Base-by-base conservation (phyloP, 371 early-diverging fungal genomes). In the Phascolomyces articulosus region DNA sequence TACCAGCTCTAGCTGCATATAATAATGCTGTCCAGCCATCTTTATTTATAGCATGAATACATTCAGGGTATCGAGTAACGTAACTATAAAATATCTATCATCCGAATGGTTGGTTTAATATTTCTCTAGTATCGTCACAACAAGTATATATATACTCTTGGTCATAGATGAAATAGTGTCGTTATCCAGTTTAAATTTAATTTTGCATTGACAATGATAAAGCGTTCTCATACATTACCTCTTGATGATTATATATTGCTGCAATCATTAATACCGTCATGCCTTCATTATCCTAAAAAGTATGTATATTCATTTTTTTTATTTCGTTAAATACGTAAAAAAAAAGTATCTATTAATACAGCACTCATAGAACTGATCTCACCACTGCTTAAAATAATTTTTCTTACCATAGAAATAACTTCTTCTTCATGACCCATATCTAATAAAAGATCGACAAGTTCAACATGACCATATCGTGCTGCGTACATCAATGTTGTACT, bases 401-500 rank as follows among this genome's bases (percentile, higher is more conserved):
- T 18, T 15, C 15, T 69, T 72, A 82, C 82, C 66, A 83, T 69
- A 4, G 83, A 83, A 34, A 83, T 80, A 4, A 73, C 76, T 55
- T 83, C 78, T 31, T 83, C 80, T 62, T 83, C 83, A 67, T 83
- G 83, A 7, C 79, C 79, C 40, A 75, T 68, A 11, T 77, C 77
- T 20, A 83, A 63, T 16, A 83, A 48, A 18, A 70, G 62, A 24
- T 80, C 73, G 1, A 80, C 83, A 16, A 80, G 67, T 20, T 80
- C 79, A 11, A 77, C 71, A 63, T 83, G 75, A 0, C 80, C 80
- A 58, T 74, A 66, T 47, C 67, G 49, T 40, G 83, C 69, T 24
- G 83, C 83, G 67, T 78, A 78, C 78, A 83, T 77, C 11, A 83
- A 58, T 4, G 80, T 77, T 18, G 83, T 83, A 41, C 83, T 83